phyloP scores from a whole-genome alignment of 2,329 filamentous ascomycete genomes.

The Trichoderma sp. region DNA sequence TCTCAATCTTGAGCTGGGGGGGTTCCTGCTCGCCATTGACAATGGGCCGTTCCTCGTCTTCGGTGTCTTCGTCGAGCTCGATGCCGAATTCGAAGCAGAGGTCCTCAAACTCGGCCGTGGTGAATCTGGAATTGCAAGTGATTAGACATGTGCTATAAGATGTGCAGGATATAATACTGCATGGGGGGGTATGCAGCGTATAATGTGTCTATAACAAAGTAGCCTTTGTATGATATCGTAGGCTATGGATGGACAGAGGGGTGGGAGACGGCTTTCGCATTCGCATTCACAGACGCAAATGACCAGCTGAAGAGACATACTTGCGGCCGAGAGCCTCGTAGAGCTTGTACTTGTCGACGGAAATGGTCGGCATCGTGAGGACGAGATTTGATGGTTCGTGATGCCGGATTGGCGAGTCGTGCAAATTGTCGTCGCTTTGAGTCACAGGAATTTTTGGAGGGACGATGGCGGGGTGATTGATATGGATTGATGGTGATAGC shows the following conservation, averaged over 20 bases:
- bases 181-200: neutral
- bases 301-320: conserved; percentile 44
- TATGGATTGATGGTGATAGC: neutral
- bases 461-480: conserved; percentile 28
- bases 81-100: conserved; percentile 98
- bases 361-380: conserved; percentile 84
- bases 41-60: conserved; percentile 69
- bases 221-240: neutral
- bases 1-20: conserved; percentile 95
- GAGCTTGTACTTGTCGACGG: conserved; percentile 93
- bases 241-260: conserved; percentile 24
- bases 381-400: conserved; percentile 9
- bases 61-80: conserved; percentile 94
- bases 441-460: conserved; percentile 43
- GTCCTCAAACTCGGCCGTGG: conserved; percentile 92
- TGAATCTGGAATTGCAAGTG: conserved; percentile 58
- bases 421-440: conserved; percentile 27
- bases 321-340: conserved; percentile 89
- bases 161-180: neutral
- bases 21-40: conserved; percentile 79
- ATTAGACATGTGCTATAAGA: neutral
- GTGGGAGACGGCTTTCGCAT: conserved; percentile 5
- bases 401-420: conserved; percentile 23
- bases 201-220: neutral
- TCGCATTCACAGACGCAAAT: neutral